Percentiles rank a stretch among this genome's conserved stretches.
Evolutionary conservation across 2,329 filamentous ascomycete genomes (phyloP).

Genomic region (Epichloe sibirici): DNA sequence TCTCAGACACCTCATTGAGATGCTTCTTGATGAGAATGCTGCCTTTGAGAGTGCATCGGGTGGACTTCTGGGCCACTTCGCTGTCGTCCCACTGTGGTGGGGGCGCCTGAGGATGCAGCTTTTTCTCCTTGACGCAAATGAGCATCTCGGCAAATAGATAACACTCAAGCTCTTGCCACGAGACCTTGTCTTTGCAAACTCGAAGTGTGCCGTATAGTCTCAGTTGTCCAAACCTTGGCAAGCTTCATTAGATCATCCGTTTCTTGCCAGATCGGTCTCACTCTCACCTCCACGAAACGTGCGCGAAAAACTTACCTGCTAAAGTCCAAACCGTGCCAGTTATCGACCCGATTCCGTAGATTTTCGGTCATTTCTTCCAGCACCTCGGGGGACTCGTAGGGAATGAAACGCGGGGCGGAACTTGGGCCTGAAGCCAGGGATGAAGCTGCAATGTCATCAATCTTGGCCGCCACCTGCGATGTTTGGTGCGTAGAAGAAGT

Average conservation of each 20-base stretch:
- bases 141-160: slow-evolving; percentile 98
- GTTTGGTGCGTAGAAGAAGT: slow-evolving; percentile 36
- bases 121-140: slow-evolving; percentile 98
- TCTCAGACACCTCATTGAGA: slow-evolving; percentile 74
- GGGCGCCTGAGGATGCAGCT: slow-evolving; percentile 35
- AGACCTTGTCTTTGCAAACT: slow-evolving; percentile 90
- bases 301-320: slow-evolving; percentile 40
- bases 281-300: neutral
- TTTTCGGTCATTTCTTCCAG: slow-evolving; percentile 79
- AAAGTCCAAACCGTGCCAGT: slow-evolving; percentile 96
- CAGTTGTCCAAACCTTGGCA: slow-evolving; percentile 73
- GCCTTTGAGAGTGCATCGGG: slow-evolving; percentile 82
- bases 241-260: slow-evolving; percentile 6
- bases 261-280: neutral
- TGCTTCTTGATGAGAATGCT: slow-evolving; percentile 98
- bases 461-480: slow-evolving; percentile 27
- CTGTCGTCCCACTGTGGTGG: slow-evolving; percentile 57
- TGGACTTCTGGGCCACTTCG: slow-evolving; percentile 46
- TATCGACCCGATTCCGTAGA: slow-evolving; percentile 78
- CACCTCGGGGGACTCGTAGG: slow-evolving; percentile 64
- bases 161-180: slow-evolving; percentile 96
- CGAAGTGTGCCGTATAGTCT: slow-evolving; percentile 79
- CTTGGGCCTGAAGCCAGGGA: slow-evolving; percentile 48
- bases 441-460: slow-evolving; percentile 42
- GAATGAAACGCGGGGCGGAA: slow-evolving; percentile 44